Conservation (phyloP, 2,329 filamentous ascomycete species). For the Colletotrichum sp. region DNA sequence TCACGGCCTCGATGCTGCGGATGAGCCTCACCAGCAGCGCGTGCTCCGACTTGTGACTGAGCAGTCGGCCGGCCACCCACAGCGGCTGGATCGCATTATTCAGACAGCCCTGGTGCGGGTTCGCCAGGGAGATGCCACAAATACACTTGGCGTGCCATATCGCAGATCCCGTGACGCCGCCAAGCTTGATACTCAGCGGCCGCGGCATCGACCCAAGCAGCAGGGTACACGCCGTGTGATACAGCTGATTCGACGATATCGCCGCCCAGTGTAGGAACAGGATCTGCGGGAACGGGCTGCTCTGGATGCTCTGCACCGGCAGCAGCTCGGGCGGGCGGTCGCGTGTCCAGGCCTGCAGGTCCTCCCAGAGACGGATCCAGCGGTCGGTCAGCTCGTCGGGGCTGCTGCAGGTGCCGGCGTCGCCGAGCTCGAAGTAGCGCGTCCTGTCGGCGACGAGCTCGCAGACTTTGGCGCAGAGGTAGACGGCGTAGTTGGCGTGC, state of each 20-base stretch:
- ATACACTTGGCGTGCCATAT: conserved; percentile 62
- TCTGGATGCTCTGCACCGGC: conserved; percentile 47
- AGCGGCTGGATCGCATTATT: conserved; percentile 64
- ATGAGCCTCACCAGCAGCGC: conserved; percentile 46
- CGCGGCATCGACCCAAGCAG: conserved; percentile 50
- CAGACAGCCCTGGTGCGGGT: conserved; percentile 58
- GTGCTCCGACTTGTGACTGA: conserved; percentile 55
- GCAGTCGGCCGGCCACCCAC: conserved; percentile 58
- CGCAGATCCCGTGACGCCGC: conserved; percentile 38
- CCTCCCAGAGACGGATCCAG: conserved; percentile 54
- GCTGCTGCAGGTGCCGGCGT: conserved; percentile 47
- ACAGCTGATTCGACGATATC: conserved; percentile 62
- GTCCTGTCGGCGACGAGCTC: conserved; percentile 55
- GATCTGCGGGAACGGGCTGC: conserved; percentile 53
- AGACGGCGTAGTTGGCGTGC: conserved; percentile 65
- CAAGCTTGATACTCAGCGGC: conserved; percentile 19
- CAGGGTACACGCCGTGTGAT: conserved; percentile 60
- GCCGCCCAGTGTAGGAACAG: conserved; percentile 59
- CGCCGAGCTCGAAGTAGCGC: conserved; percentile 50
- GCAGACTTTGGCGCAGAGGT: conserved; percentile 56
- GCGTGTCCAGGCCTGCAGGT: conserved; percentile 52
- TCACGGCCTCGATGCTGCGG: conserved; percentile 53
- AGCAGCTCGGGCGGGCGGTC: conserved; percentile 51
- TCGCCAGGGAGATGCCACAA: conserved; percentile 60
- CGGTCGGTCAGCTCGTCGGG: conserved; percentile 41